A percentile compares a stretch with the other conserved stretches of the same genome.
These are phyloP conservation scores for Allium fistulosum DNA, from an alignment of 106 monocot genomes.

Conservation along the genomic window DNA sequence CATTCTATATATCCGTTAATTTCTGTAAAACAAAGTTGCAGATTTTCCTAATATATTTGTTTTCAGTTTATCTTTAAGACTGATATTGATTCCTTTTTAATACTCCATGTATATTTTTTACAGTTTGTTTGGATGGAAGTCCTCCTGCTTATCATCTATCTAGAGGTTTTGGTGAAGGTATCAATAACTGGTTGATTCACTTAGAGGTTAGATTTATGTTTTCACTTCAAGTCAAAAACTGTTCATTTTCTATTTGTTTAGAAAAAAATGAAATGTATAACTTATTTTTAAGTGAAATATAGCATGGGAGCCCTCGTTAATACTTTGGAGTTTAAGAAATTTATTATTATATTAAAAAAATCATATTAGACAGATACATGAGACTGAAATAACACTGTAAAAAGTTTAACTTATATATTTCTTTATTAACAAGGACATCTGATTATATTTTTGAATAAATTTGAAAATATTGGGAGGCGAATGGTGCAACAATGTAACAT, in stretches of 20 bases:
- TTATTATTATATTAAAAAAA: too few relatives aligned
- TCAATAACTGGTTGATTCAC: slow-evolving; percentile 50
- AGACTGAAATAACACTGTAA: too few relatives aligned
- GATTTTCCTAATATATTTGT: background rate
- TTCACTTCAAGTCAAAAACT: too few relatives aligned
- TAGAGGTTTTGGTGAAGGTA: slow-evolving; percentile 53
- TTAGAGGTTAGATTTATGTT: too few relatives aligned
- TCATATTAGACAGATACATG: too few relatives aligned
- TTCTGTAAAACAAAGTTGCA: background rate
- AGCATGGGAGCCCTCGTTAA: too few relatives aligned
- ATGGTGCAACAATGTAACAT: slow-evolving; percentile 71
- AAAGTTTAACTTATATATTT: too few relatives aligned
- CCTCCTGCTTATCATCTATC: slow-evolving; percentile 64
- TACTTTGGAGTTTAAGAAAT: too few relatives aligned
- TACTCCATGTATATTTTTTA: background rate
- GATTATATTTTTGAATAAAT: slow-evolving; percentile 6
- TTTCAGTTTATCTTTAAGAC: background rate
- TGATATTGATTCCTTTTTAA: background rate
- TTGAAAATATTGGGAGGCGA: slow-evolving; percentile 64
- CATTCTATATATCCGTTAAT: too few relatives aligned
- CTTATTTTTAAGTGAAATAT: too few relatives aligned
- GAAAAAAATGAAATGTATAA: too few relatives aligned
- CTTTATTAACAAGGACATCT: slow-evolving; percentile 11
- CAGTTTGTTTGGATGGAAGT: slow-evolving; percentile 86
- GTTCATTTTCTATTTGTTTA: too few relatives aligned